These are phyloP conservation scores for Whalleya microplaca DNA, from an alignment of 2,329 filamentous ascomycete genomes.

Conservation along the genomic window DNA sequence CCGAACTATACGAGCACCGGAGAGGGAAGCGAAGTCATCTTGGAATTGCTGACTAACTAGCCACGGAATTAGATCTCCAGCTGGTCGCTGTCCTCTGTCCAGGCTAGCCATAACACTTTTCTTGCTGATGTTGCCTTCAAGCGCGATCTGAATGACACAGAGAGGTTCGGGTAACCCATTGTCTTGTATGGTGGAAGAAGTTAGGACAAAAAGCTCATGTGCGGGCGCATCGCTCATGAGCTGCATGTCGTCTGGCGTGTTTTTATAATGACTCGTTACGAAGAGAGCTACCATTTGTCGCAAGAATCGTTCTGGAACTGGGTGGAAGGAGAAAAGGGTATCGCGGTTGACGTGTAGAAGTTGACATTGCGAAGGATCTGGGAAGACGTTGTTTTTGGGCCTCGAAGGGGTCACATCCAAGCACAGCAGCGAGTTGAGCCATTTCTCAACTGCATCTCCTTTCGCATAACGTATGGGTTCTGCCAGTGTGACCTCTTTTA, in stretches of 20 bases:
- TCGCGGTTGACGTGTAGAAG: conserved; percentile 94
- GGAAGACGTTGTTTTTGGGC: conserved; percentile 73
- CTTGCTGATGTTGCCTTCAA: conserved; percentile 93
- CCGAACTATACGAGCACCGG: conserved; percentile 87
- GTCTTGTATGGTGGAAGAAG: conserved; percentile 79
- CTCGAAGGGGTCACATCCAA: conserved; percentile 89
- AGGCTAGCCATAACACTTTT: conserved; percentile 90
- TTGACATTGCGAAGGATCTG: conserved; percentile 89
- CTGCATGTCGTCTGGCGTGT: conserved; percentile 96
- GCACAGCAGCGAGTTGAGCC: conserved; percentile 93
- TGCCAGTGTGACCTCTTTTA: conserved; percentile 89
- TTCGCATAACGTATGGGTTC: conserved; percentile 95
- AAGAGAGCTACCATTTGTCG: conserved; percentile 99
- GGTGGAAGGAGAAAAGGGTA: conserved; percentile 97
- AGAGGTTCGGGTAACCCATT: conserved; percentile 87
- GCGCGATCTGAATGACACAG: conserved; percentile 89
- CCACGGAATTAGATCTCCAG: conserved; percentile 96
- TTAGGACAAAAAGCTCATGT: conserved; percentile 93
- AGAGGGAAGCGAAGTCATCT: conserved; percentile 92
- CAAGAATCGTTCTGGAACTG: conserved; percentile 93
- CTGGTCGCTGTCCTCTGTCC: conserved; percentile 84
- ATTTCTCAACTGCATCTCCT: conserved; percentile 90
- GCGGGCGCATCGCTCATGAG: conserved; percentile 97
- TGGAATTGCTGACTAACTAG: conserved; percentile 97
- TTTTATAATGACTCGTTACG: conserved; percentile 95